phyloP scores from a whole-genome alignment of 78 protist species.

The Anaeramoeba flamelloides region DNA sequence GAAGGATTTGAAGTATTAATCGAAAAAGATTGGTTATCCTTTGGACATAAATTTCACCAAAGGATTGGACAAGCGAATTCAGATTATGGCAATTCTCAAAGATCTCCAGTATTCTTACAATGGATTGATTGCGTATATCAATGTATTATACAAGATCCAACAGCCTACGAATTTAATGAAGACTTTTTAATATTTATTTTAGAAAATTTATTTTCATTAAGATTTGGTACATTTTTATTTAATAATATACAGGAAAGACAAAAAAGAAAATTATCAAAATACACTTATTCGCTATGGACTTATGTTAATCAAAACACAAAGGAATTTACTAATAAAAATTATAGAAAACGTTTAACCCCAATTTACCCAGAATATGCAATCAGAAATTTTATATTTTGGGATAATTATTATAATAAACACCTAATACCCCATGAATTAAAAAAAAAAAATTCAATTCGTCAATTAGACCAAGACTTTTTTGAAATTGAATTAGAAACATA shows the following conservation, averaged over 20 bases:
- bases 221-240: constrained; percentile 48
- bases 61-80: neutral
- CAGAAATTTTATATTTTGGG: too few relatives aligned
- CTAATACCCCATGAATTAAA: too few relatives aligned
- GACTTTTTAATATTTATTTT: constrained; percentile 18
- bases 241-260: constrained; percentile 29
- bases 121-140: constrained; percentile 53
- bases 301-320: neutral
- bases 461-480: too few relatives aligned
- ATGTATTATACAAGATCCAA: constrained; percentile 32
- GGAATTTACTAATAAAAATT: neutral
- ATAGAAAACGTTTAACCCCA: too few relatives aligned
- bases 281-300: constrained; percentile 27
- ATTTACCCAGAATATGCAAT: too few relatives aligned
- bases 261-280: neutral
- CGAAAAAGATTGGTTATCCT: neutral
- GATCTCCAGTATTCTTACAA: constrained; percentile 48
- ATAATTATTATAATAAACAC: too few relatives aligned
- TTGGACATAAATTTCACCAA: neutral
- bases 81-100: neutral
- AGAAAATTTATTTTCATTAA: constrained; percentile 12
- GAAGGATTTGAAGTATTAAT: constrained; percentile 13
- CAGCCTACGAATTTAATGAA: constrained; percentile 42
- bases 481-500: too few relatives aligned
- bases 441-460: too few relatives aligned